A percentile compares a stretch with the other conserved stretches of the same genome.
These are phyloP conservation scores for Candida nemodendra DNA, from an alignment of 805 yeast species.

Conservation along the genomic window DNA sequence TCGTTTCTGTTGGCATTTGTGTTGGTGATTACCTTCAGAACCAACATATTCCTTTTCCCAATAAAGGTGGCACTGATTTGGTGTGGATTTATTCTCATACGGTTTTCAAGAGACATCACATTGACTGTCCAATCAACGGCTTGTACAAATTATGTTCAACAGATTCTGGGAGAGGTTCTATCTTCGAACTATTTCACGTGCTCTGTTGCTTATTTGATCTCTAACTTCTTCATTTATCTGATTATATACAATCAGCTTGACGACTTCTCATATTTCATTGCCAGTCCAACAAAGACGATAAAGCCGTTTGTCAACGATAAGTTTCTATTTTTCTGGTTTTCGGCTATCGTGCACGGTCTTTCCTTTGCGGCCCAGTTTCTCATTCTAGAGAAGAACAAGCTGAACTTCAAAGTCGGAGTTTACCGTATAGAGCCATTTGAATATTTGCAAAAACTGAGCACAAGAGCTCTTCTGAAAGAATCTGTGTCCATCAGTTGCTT, in stretches of 20 bases:
- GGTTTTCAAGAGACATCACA: conserved; percentile 30
- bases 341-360: conserved; percentile 38
- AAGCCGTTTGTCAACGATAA: conserved; percentile 43
- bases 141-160: conserved; percentile 26
- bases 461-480: conserved; percentile 37
- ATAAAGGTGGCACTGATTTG: conserved; percentile 27
- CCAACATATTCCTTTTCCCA: conserved; percentile 23
- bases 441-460: conserved; percentile 21
- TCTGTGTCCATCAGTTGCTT: conserved; percentile 34
- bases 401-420: conserved; percentile 46
- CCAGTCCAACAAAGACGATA: conserved; percentile 38
- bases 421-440: conserved; percentile 40
- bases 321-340: conserved; percentile 51
- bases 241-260: conserved; percentile 23
- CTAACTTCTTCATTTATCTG: conserved; percentile 20
- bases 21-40: conserved; percentile 22
- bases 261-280: conserved; percentile 27
- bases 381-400: conserved; percentile 52
- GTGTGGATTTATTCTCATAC: conserved; percentile 28
- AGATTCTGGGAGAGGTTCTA: conserved; percentile 24
- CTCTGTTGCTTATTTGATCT: conserved; percentile 19
- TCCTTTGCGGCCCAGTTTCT: conserved; percentile 52
- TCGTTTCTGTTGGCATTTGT: conserved; percentile 20
- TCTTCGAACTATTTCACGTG: conserved; percentile 24
- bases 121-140: conserved; percentile 24